Evolutionary conservation across 768 basidiomycete species (phyloP), one percentile per base, ranked within the genome.

Genomic region (Tricholoma furcatifolium): DNA sequence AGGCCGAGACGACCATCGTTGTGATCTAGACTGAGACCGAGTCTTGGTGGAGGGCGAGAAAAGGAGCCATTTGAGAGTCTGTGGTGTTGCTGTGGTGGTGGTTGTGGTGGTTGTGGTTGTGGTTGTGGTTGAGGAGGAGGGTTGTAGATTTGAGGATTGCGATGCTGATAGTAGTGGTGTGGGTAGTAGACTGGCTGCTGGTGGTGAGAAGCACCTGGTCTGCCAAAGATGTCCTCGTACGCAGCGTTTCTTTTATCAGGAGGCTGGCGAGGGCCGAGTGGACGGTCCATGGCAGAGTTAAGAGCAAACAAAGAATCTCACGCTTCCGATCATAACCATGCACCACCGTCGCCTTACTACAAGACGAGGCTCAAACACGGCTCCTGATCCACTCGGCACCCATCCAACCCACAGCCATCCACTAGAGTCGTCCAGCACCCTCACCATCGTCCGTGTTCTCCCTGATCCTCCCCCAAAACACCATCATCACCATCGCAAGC

Each of bases 211-310:
- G 76, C 71, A 46, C 82, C 81, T 47, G 89, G 87, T 21, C 91
- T 80, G 21, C 90, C 90, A 70, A 93, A 93, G 72, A 93, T 92
- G 64, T 85, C 82, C 69, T 92, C 88, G 74, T 91, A 93, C 42
- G 91, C 91, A 50, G 84, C 81, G 69, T 82, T 74, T 48, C 91
- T 86, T 66, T 91, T 90, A 71, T 90, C 87, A 68, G 71, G 87
- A 17, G 74, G 72, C 43, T 74, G 76, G 48, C 78, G 74, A 56
- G 77, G 86, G 46, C 87, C 88, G 61, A 81, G 57, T 21, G 76
- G 76, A 60, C 70, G 73, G 64, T 79, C 74, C 77, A 79, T 79
- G 50, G 65, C 49, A 46, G 57, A 38, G 36, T 3, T 38, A 34
- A 57, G 56, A 56, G 55, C 51, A 43, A 44, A 47, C n/a, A 27